Evolutionary conservation across 179 eudicot genomes (phyloP).

Genomic region (Corrigiola litoralis): DNA sequence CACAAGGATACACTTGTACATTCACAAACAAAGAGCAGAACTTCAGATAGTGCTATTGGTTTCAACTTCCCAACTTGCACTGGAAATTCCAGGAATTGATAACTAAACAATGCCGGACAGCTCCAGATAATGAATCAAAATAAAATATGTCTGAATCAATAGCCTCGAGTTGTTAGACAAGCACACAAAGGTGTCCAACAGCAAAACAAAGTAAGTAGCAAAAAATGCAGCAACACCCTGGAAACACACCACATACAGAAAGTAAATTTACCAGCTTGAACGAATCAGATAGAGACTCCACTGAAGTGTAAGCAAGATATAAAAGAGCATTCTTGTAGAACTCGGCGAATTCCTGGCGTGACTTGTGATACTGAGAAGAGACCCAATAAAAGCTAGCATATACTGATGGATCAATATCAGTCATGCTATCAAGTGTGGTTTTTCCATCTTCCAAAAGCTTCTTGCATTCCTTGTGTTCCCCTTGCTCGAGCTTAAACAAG

Average conservation of each 20-base stretch:
- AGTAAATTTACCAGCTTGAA: constrained; percentile 70
- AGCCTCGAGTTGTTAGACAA: too few relatives aligned
- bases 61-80: too few relatives aligned
- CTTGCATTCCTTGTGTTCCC: constrained; percentile 86
- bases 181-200: not conserved
- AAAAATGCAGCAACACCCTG: too few relatives aligned
- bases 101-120: too few relatives aligned
- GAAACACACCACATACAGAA: too few relatives aligned
- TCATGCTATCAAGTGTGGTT: constrained; percentile 85
- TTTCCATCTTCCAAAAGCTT: constrained; percentile 86
- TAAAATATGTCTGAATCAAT: too few relatives aligned
- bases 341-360: constrained; percentile 88
- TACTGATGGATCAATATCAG: constrained; percentile 95
- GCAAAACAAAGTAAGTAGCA: not conserved
- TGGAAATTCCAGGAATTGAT: too few relatives aligned
- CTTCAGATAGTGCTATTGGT: too few relatives aligned
- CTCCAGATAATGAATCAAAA: not conserved
- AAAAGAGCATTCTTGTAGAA: constrained; percentile 96
- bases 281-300: constrained; percentile 85
- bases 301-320: constrained; percentile 90
- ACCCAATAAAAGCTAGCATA: constrained; percentile 92
- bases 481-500: constrained; percentile 70
- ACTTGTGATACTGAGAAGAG: constrained; percentile 87
- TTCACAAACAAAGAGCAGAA: too few relatives aligned
- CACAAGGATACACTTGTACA: too few relatives aligned